Conservation (phyloP, 306 rosid species). For the Arachis stenosperma region DNA sequence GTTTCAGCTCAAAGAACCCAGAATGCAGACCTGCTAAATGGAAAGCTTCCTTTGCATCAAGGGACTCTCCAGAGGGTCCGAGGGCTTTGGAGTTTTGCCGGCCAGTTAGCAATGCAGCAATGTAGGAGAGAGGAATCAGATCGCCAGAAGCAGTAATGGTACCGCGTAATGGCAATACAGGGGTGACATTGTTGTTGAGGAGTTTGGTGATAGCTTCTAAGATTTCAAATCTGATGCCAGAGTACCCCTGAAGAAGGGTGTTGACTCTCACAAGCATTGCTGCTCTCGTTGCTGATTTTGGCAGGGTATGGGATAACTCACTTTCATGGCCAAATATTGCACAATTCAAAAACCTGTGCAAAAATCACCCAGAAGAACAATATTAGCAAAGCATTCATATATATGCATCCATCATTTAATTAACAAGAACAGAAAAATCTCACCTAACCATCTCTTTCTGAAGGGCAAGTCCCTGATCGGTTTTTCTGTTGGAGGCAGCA, state of each 20-base stretch:
- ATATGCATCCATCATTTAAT: no score
- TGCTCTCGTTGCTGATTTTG: conserved; percentile 51
- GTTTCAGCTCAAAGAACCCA: conserved; percentile 49
- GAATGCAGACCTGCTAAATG: conserved; percentile 40
- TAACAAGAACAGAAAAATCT: neutral
- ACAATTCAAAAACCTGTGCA: conserved; percentile 49
- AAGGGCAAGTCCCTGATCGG: conserved; percentile 45
- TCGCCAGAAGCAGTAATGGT: conserved; percentile 56
- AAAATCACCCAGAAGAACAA: conserved; percentile 2
- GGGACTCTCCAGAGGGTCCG: conserved; percentile 48
- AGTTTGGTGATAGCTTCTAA: conserved; percentile 51
- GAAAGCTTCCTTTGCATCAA: conserved; percentile 49
- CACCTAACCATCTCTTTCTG: conserved; percentile 56
- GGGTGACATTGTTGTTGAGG: conserved; percentile 51
- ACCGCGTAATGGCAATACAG: conserved; percentile 50
- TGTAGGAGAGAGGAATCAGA: conserved; percentile 54
- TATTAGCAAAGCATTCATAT: neutral
- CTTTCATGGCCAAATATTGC: conserved; percentile 45
- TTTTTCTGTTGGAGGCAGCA: conserved; percentile 43
- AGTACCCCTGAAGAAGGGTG: conserved; percentile 53
- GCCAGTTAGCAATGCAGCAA: conserved; percentile 44
- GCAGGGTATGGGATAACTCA: conserved; percentile 43
- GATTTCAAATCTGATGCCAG: conserved; percentile 55
- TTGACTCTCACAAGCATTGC: conserved; percentile 56
- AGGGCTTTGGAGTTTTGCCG: conserved; percentile 46